Evolutionary conservation across 1,284 basidiomycete genomes (phyloP).

Genomic region (Ceratobasidium sp.): DNA sequence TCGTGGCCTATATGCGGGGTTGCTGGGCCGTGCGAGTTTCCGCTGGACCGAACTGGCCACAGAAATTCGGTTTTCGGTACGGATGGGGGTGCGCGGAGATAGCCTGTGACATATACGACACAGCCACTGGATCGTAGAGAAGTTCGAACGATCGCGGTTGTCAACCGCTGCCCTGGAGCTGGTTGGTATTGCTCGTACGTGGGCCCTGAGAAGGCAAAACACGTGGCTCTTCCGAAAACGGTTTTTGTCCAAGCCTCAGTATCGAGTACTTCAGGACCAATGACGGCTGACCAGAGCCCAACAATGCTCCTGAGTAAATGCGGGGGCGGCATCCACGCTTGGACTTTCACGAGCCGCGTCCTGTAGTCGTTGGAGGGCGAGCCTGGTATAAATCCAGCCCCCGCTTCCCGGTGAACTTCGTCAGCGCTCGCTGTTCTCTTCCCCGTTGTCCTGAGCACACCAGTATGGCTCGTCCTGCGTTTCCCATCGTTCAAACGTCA

Average conservation of each 20-base stretch:
- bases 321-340: conserved; percentile 30
- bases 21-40: not conserved
- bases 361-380: not conserved
- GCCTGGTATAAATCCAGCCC: conserved; percentile 22
- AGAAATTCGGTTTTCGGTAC: not conserved
- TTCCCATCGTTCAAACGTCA: no score
- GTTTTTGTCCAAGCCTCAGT: conserved; percentile 23
- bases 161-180: conserved; percentile 35
- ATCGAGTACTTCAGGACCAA: conserved; percentile 41
- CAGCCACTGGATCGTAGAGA: conserved; percentile 33
- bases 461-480: no score
- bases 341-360: conserved; percentile 6
- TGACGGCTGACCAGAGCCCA: conserved; percentile 41
- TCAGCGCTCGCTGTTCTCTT: not conserved
- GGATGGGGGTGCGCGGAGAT: conserved; percentile 12
- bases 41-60: not conserved
- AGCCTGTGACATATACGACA: conserved; percentile 29
- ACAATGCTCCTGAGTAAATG: conserved; percentile 35
- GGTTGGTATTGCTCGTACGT: conserved; percentile 6
- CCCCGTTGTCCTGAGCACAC: no score
- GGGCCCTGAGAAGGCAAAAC: conserved; percentile 43
- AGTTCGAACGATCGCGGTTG: conserved; percentile 39
- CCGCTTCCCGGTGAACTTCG: conserved; percentile 4
- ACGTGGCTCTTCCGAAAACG: conserved; percentile 36
- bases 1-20: conserved; percentile 10